Evolutionary conservation across 768 basidiomycete genomes (phyloP).

Genomic region (Tricholoma matsutake): DNA sequence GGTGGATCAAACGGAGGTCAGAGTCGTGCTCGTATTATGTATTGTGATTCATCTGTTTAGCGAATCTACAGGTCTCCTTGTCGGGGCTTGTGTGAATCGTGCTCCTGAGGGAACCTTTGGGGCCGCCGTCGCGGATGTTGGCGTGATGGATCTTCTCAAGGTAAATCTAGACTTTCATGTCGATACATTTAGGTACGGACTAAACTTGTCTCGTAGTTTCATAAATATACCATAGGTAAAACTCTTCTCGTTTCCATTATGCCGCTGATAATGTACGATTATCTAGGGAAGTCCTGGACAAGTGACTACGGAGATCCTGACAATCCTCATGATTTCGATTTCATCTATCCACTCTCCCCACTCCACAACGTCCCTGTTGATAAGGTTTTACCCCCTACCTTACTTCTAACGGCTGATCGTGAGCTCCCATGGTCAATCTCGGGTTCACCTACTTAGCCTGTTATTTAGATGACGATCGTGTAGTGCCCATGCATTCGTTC

Average conservation of each 20-base stretch:
- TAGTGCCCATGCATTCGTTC: constrained; percentile 86
- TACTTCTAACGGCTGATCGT: constrained; percentile 86
- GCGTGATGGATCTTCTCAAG: constrained; percentile 77
- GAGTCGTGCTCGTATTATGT: constrained; percentile 8
- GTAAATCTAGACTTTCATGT: constrained; percentile 30
- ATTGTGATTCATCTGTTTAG: not conserved
- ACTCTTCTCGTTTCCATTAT: not conserved
- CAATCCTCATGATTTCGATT: constrained; percentile 77
- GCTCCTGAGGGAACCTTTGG: constrained; percentile 75
- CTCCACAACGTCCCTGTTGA: constrained; percentile 71
- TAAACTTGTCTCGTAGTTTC: constrained; percentile 44
- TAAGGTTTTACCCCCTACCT: constrained; percentile 60
- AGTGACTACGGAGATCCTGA: constrained; percentile 79
- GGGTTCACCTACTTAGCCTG: not conserved
- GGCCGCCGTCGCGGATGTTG: constrained; percentile 79
- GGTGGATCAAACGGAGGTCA: constrained; percentile 81
- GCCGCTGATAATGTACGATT: constrained; percentile 4
- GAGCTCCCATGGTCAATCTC: constrained; percentile 20
- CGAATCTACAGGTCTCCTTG: constrained; percentile 53
- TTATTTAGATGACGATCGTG: constrained; percentile 71
- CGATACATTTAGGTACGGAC: not conserved
- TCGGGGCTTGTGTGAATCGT: constrained; percentile 83
- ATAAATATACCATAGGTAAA: constrained; percentile 71
- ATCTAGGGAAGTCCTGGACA: constrained; percentile 67
- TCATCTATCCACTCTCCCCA: constrained; percentile 77